Evolutionary conservation across 2,329 filamentous ascomycete species (phyloP).

Genomic region (Beauveria asiatica): DNA sequence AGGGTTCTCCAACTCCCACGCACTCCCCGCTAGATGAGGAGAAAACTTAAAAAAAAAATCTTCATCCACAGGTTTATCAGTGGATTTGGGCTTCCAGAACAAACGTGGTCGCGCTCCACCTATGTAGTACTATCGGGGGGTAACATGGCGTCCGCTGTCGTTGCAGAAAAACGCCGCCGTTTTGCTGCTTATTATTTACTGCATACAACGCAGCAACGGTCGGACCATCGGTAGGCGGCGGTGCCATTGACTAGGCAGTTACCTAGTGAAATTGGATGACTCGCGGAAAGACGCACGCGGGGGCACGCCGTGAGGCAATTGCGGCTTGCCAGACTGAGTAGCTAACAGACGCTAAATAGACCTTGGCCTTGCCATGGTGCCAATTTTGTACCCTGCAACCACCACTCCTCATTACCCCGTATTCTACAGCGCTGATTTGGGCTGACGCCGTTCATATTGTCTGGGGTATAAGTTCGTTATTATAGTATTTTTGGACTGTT

Average conservation of each 20-base stretch:
- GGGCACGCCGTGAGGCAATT: background rate
- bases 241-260: background rate
- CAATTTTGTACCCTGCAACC: no score
- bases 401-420: no score
- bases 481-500: background rate
- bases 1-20: background rate
- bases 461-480: background rate
- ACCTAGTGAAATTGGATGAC: background rate
- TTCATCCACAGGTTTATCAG: slow-evolving; percentile 3
- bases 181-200: no score
- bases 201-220: background rate
- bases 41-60: background rate
- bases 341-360: background rate
- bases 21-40: background rate
- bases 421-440: no score
- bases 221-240: background rate
- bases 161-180: background rate
- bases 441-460: no score
- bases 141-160: background rate
- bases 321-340: background rate
- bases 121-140: background rate
- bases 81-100: slow-evolving; percentile 4
- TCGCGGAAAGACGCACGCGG: background rate
- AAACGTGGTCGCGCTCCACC: background rate
- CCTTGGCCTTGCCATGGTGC: no score